Conservation (phyloP, 495 filamentous ascomycete species). For the Annulohypoxylon nitens region DNA sequence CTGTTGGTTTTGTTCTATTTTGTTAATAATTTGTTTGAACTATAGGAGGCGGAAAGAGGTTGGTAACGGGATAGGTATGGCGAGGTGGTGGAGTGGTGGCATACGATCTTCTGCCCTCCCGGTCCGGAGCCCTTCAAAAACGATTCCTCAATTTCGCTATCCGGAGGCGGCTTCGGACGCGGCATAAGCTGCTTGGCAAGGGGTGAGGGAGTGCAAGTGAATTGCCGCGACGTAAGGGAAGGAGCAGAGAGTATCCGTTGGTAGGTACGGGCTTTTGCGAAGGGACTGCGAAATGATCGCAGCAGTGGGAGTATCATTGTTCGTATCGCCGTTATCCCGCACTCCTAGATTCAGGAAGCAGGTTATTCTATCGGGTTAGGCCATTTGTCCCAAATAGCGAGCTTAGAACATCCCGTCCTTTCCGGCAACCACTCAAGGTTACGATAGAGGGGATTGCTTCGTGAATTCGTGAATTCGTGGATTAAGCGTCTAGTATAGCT, state of each 20-base stretch:
- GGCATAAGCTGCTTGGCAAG: conserved; percentile 70
- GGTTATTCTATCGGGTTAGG: conserved; percentile 1
- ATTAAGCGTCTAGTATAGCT: neutral
- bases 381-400: conserved; percentile 16
- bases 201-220: conserved; percentile 31
- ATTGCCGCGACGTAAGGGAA: neutral
- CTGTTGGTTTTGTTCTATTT: conserved; percentile 93
- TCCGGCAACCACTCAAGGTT: neutral
- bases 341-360: neutral
- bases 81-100: conserved; percentile 10
- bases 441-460: neutral
- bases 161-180: conserved; percentile 75
- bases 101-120: conserved; percentile 92
- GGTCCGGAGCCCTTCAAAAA: conserved; percentile 95
- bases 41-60: neutral
- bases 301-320: conserved; percentile 5
- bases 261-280: neutral
- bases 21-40: neutral
- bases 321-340: conserved; percentile 11
- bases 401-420: neutral
- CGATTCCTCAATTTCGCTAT: conserved; percentile 81
- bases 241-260: neutral
- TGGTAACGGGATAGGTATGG: conserved; percentile 15
- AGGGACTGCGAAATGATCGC: conserved; percentile 2
- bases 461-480: too few relatives aligned